Evolutionary conservation across 768 basidiomycete species (phyloP).

Genomic region (Cystobasidium ongulense): DNA sequence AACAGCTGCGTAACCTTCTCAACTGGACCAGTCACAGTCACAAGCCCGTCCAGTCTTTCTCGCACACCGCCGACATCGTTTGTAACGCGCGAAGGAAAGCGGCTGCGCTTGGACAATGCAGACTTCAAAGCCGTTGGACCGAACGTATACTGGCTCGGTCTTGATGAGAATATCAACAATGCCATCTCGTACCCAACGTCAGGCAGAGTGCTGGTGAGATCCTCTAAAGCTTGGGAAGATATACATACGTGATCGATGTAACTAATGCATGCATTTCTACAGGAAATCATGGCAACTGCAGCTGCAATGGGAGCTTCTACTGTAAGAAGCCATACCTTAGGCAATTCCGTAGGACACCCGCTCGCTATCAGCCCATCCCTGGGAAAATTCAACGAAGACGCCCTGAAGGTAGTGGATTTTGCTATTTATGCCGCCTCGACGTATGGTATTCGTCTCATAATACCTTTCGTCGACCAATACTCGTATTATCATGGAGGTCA

Average conservation of each 20-base stretch:
- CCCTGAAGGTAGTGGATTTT: slow-evolving; percentile 44
- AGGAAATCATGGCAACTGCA: slow-evolving; percentile 40
- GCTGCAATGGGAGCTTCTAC: slow-evolving; percentile 41
- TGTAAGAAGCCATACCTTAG: slow-evolving; percentile 44
- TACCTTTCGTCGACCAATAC: slow-evolving; percentile 37
- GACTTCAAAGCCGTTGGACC: slow-evolving; percentile 38
- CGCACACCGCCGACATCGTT: slow-evolving; percentile 21
- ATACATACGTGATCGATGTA: background rate
- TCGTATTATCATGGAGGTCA: slow-evolving; percentile 35
- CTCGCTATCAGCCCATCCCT: slow-evolving; percentile 43
- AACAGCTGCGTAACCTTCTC: slow-evolving; percentile 26
- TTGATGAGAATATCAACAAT: slow-evolving; percentile 41
- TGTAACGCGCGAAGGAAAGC: slow-evolving; percentile 32
- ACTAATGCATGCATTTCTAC: slow-evolving; percentile 1
- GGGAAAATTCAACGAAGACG: slow-evolving; percentile 42
- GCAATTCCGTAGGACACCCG: slow-evolving; percentile 43
- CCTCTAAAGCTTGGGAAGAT: no score
- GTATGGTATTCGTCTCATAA: slow-evolving; percentile 36
- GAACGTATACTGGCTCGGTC: slow-evolving; percentile 42
- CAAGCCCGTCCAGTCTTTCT: background rate
- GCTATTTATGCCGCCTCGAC: slow-evolving; percentile 38
- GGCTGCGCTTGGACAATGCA: slow-evolving; percentile 32
- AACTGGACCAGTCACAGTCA: background rate
- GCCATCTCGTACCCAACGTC: slow-evolving; percentile 34
- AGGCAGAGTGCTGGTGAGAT: slow-evolving; percentile 7